A percentile compares a stretch with the other conserved stretches of the same genome.
Evolutionary conservation across 2,329 filamentous ascomycete species (phyloP).

Genomic region (Chaetomiaceae sp.): DNA sequence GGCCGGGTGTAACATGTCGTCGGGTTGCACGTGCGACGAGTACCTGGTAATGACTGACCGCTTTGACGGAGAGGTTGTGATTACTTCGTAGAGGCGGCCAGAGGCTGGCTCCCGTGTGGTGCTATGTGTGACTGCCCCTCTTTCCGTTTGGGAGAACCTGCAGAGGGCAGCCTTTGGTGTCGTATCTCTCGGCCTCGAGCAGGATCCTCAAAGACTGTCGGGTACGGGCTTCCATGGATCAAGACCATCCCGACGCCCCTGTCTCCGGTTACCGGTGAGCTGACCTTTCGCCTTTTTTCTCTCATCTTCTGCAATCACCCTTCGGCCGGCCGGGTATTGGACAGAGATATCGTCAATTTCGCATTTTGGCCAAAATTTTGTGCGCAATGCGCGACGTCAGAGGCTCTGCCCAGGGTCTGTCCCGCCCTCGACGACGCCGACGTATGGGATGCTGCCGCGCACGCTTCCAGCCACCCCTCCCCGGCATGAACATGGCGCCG

Average conservation of each 20-base stretch:
- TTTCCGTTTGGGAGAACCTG: not conserved
- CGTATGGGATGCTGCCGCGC: conserved; percentile 23
- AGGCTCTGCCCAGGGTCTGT: conserved; percentile 14
- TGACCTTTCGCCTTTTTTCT: conserved; percentile 13
- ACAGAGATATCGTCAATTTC: conserved; percentile 21
- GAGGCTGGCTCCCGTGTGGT: too few species aligned
- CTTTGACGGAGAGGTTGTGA: not conserved
- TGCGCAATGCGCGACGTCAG: conserved; percentile 25
- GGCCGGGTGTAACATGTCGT: not conserved
- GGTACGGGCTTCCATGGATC: not conserved
- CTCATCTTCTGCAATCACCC: conserved; percentile 14
- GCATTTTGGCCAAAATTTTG: conserved; percentile 18
- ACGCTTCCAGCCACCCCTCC: conserved; percentile 10
- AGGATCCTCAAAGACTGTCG: not conserved
- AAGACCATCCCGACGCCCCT: not conserved
- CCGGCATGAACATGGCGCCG: conserved; percentile 20
- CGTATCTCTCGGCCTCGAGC: not conserved
- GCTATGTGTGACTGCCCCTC: conserved; percentile 11
- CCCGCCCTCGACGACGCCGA: conserved; percentile 4
- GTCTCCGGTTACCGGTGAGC: conserved; percentile 6
- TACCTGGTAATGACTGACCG: not conserved
- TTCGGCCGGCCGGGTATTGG: conserved; percentile 17
- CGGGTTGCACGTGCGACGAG: not conserved
- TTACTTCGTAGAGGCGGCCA: too few species aligned
- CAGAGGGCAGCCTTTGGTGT: not conserved